A percentile compares a stretch with the other conserved stretches of the same genome.
Conservation (phyloP, 306 rosid species). For the Trifolium subterraneum region DNA sequence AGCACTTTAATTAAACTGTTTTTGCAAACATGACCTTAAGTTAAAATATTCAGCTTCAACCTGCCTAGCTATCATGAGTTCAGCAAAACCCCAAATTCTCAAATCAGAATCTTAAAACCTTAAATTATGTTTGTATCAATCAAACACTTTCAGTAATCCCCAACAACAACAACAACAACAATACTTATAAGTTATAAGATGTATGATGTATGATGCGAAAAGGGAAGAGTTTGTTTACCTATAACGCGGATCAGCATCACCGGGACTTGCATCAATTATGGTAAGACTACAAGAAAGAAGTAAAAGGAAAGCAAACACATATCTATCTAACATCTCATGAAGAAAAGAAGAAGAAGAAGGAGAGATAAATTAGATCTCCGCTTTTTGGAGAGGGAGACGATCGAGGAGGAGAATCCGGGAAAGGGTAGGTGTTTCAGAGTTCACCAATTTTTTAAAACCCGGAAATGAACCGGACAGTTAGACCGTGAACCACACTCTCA, state of each 20-base stretch:
- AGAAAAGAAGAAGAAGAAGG: background rate
- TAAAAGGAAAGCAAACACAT: conserved; percentile 55
- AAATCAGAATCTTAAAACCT: background rate
- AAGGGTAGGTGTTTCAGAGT: too few species aligned
- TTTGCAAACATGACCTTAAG: background rate
- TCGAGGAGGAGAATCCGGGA: too few species aligned
- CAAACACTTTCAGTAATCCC: background rate
- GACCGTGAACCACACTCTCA: too few species aligned
- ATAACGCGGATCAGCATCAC: conserved; percentile 78
- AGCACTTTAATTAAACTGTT: background rate
- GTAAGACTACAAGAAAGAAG: conserved; percentile 52
- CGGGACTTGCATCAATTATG: conserved; percentile 71
- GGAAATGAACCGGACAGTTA: too few species aligned
- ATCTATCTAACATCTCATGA: conserved; percentile 63
- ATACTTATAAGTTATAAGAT: too few species aligned
- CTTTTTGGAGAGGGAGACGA: background rate
- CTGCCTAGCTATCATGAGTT: background rate
- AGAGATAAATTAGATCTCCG: background rate
- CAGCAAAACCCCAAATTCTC: background rate
- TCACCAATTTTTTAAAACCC: too few species aligned
- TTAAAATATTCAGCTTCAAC: background rate
- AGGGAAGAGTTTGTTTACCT: conserved; percentile 46
- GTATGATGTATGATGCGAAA: background rate
- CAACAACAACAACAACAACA: background rate
- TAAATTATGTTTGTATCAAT: background rate